phyloP scores from a whole-genome alignment of 768 basidiomycete genomes.

The Kwoniella shandongensis region DNA sequence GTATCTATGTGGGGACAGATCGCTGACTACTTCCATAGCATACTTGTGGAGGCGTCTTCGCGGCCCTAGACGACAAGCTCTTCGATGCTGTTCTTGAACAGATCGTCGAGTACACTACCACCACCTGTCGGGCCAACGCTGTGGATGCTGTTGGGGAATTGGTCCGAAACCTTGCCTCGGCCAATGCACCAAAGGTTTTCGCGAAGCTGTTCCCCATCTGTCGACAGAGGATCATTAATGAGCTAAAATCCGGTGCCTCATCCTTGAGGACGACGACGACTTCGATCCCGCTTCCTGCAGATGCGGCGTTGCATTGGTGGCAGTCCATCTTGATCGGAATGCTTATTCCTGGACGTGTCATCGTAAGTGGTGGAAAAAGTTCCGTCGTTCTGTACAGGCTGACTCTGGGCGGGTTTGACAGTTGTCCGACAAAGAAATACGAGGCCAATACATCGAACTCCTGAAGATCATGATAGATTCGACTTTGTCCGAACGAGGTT shows the following conservation, averaged over 20 bases:
- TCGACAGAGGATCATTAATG: constrained; percentile 71
- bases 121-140: constrained; percentile 86
- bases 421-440: constrained; percentile 28
- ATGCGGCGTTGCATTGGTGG: constrained; percentile 83
- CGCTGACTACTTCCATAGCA: constrained; percentile 27
- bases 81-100: constrained; percentile 74
- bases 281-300: constrained; percentile 60
- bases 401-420: constrained; percentile 8
- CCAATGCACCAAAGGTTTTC: constrained; percentile 71
- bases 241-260: constrained; percentile 70
- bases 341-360: constrained; percentile 34
- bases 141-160: constrained; percentile 86
- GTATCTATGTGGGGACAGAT: not conserved
- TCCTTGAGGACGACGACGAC: constrained; percentile 66
- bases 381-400: not conserved
- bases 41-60: constrained; percentile 56
- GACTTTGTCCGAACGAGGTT: constrained; percentile 76
- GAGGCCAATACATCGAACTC: constrained; percentile 51
- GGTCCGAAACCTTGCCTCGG: constrained; percentile 76
- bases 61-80: constrained; percentile 74
- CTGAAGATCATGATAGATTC: constrained; percentile 67
- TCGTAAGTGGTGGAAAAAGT: constrained; percentile 20
- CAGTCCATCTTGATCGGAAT: constrained; percentile 40
- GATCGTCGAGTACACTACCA: constrained; percentile 81
- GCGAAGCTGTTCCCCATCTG: constrained; percentile 79